Percentiles rank a stretch among this genome's conserved stretches.
Conservation (phyloP, 768 basidiomycete species). For the Megacollybia marginata region DNA sequence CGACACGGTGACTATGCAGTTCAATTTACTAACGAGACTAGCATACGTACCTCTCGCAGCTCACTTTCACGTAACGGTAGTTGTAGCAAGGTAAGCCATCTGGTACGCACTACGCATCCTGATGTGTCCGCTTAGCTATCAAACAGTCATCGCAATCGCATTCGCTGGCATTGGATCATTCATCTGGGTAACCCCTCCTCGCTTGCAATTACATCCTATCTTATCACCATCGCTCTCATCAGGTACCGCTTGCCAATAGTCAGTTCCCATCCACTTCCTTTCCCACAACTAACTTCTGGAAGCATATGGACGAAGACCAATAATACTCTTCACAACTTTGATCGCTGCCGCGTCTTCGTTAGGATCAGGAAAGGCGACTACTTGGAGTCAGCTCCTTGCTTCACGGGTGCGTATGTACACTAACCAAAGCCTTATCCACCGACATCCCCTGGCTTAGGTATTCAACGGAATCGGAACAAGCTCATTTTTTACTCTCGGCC, state of each 20-base stretch:
- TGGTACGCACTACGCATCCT: neutral
- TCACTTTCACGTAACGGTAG: slow-evolving; percentile 14
- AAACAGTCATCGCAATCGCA: slow-evolving; percentile 13
- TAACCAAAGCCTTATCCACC: too few relatives aligned
- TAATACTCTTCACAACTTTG: slow-evolving; percentile 12
- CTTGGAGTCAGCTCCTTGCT: slow-evolving; percentile 14
- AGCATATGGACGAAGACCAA: slow-evolving; percentile 14
- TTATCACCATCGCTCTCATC: neutral
- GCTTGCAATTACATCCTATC: neutral
- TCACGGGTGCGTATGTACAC: slow-evolving; percentile 10
- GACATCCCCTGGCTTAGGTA: too few relatives aligned
- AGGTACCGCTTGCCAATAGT: neutral
- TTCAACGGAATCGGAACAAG: slow-evolving; percentile 11
- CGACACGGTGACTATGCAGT: neutral
- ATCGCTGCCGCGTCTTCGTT: slow-evolving; percentile 12
- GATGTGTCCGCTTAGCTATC: slow-evolving; percentile 4
- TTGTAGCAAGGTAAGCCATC: slow-evolving; percentile 11
- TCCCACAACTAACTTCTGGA: neutral
- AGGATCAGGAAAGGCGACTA: slow-evolving; percentile 11
- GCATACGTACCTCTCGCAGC: slow-evolving; percentile 15
- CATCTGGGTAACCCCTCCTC: slow-evolving; percentile 12
- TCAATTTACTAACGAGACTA: neutral
- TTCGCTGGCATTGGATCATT: slow-evolving; percentile 12
- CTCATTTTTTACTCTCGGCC: slow-evolving; percentile 12
- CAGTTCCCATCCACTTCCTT: neutral